A percentile compares a stretch with the other conserved stretches of the same genome.
Evolutionary conservation across 1,284 basidiomycete genomes (phyloP).

Genomic region (Tylopilus sp.): DNA sequence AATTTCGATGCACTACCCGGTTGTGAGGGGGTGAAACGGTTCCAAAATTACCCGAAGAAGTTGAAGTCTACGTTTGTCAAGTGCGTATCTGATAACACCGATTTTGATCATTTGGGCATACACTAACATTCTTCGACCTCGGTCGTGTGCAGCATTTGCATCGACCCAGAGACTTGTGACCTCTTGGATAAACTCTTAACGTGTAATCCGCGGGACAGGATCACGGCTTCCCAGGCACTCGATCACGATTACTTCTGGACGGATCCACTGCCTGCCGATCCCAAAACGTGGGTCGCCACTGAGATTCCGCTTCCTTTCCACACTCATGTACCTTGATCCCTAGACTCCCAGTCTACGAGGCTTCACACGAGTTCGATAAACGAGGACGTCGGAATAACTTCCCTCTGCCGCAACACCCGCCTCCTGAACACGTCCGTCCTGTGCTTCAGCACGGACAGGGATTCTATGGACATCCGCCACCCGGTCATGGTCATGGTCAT

Average conservation of each 20-base stretch:
- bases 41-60: slow-evolving; percentile 50
- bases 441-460: slow-evolving; percentile 34
- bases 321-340: slow-evolving; percentile 1
- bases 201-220: slow-evolving; percentile 88
- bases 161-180: slow-evolving; percentile 78
- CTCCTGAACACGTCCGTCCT: slow-evolving; percentile 31
- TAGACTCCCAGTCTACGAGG: slow-evolving; percentile 74
- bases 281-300: slow-evolving; percentile 60
- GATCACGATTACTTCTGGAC: slow-evolving; percentile 94
- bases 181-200: slow-evolving; percentile 88
- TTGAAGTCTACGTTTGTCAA: slow-evolving; percentile 59
- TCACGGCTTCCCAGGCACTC: slow-evolving; percentile 86
- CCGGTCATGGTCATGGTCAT: slow-evolving; percentile 19
- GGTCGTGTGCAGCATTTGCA: slow-evolving; percentile 39
- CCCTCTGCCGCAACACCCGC: slow-evolving; percentile 19
- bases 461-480: slow-evolving; percentile 26
- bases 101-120: background rate
- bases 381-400: slow-evolving; percentile 56
- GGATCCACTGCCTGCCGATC: slow-evolving; percentile 80
- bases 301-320: background rate
- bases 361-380: slow-evolving; percentile 84
- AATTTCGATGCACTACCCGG: slow-evolving; percentile 78
- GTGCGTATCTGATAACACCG: slow-evolving; percentile 39
- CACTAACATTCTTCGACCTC: slow-evolving; percentile 10
- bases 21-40: slow-evolving; percentile 74